Conservation (phyloP, 169 alveolate species). For the Cryptosporidium meleagridis region DNA sequence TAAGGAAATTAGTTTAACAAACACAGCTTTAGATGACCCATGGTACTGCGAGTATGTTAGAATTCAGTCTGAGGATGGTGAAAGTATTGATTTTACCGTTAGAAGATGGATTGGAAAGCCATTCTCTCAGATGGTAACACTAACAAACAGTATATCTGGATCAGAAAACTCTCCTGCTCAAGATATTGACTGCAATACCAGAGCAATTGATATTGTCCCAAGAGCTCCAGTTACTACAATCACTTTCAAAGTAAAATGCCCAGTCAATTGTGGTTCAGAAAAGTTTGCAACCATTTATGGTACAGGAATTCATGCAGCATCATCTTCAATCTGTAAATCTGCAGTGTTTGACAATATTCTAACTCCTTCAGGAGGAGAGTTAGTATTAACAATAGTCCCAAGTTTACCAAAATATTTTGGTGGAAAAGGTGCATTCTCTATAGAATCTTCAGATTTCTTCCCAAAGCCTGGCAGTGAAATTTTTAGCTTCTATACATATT, state of each 20-base stretch:
- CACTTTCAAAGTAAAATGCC: conserved; percentile 85
- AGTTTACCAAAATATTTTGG: conserved; percentile 82
- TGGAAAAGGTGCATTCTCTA: conserved; percentile 67
- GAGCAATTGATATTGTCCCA: conserved; percentile 84
- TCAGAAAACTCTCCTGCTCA: conserved; percentile 83
- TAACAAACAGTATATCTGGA: conserved; percentile 80
- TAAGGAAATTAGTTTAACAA: conserved; percentile 83
- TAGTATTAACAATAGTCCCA: conserved; percentile 83
- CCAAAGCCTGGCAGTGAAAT: conserved; percentile 77
- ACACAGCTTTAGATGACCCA: conserved; percentile 84
- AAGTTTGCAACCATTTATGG: conserved; percentile 84
- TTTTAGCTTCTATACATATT: conserved; percentile 78
- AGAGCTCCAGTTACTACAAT: conserved; percentile 65
- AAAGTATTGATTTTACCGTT: conserved; percentile 81
- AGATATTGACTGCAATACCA: conserved; percentile 86
- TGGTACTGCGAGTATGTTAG: conserved; percentile 88
- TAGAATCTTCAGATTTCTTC: conserved; percentile 78
- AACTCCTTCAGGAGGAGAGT: conserved; percentile 88
- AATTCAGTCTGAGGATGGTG: conserved; percentile 78
- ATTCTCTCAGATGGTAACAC: conserved; percentile 79
- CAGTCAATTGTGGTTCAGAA: conserved; percentile 85
- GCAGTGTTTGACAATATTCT: conserved; percentile 89
- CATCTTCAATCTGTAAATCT: conserved; percentile 89
- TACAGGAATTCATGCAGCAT: conserved; percentile 87
- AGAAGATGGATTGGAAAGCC: conserved; percentile 89